These are phyloP conservation scores for Rutstroemia sp. DNA, from an alignment of 2,329 filamentous ascomycete genomes.

Conservation along the genomic window DNA sequence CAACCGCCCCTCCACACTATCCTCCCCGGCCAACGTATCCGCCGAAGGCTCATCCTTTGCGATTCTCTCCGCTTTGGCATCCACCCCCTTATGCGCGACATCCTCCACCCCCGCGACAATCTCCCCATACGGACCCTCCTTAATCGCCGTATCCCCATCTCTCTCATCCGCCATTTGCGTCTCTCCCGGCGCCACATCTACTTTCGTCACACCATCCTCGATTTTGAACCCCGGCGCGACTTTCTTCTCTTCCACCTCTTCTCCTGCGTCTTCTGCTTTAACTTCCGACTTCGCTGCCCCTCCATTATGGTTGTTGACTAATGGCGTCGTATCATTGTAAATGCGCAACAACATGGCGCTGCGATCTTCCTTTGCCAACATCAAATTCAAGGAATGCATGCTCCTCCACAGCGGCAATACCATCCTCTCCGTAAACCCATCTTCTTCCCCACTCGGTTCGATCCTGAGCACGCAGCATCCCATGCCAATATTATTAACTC, in stretches of 20 bases:
- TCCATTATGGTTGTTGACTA: conserved; percentile 51
- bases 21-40: conserved; percentile 12
- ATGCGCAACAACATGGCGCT: conserved; percentile 85
- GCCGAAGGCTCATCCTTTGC: conserved; percentile 14
- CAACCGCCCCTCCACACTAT: conserved; percentile 1
- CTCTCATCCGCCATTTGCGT: conserved; percentile 7
- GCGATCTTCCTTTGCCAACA: conserved; percentile 96
- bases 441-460: conserved; percentile 59
- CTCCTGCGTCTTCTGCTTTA: conserved; percentile 5
- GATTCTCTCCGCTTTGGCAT: conserved; percentile 22
- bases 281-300: conserved; percentile 19
- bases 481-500: conserved; percentile 71
- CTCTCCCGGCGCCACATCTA: conserved; percentile 14
- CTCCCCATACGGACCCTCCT: conserved; percentile 20
- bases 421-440: conserved; percentile 67
- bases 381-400: conserved; percentile 84
- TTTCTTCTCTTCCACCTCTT: neutral
- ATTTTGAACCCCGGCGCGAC: conserved; percentile 16
- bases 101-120: conserved; percentile 16
- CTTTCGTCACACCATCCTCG: conserved; percentile 20
- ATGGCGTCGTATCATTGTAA: conserved; percentile 80
- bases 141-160: conserved; percentile 13
- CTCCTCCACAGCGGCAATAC: conserved; percentile 92
- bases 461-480: conserved; percentile 88
- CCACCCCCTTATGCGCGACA: conserved; percentile 2